These are phyloP conservation scores for Aschersonia sp. DNA, from an alignment of 2,329 filamentous ascomycete genomes.

Conservation along the genomic window DNA sequence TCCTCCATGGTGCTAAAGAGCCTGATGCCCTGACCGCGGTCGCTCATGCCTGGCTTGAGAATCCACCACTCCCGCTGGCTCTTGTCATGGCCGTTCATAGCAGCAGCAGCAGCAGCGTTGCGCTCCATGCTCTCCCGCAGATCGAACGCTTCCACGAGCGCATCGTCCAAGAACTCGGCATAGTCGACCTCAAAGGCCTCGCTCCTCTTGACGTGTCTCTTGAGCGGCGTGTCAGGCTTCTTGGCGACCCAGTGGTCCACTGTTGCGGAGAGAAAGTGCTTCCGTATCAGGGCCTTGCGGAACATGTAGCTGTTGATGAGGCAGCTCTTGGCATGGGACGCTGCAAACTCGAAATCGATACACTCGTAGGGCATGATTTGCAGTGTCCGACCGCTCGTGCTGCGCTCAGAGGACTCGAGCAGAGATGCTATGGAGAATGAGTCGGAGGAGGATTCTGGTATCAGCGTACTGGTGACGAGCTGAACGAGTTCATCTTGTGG, in stretches of 20 bases:
- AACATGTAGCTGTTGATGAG: conserved; percentile 87
- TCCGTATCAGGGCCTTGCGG: conserved; percentile 88
- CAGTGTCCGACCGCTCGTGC: conserved; percentile 19
- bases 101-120: conserved; percentile 33
- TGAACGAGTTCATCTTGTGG: conserved; percentile 20
- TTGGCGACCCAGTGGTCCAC: conserved; percentile 78
- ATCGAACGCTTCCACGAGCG: conserved; percentile 80
- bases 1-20: conserved; percentile 77
- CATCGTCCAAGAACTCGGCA: conserved; percentile 90
- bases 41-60: conserved; percentile 93
- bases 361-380: conserved; percentile 80
- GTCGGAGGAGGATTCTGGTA: no score
- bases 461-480: no score
- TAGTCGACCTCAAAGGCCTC: conserved; percentile 93
- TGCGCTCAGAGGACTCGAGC: not conserved
- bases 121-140: conserved; percentile 60
- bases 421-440: no score
- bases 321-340: conserved; percentile 43
- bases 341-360: conserved; percentile 68
- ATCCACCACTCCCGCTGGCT: conserved; percentile 79
- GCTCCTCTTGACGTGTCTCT: conserved; percentile 56
- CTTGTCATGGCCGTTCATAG: conserved; percentile 7
- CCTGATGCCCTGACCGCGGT: conserved; percentile 82
- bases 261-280: conserved; percentile 81
- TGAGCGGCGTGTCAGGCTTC: conserved; percentile 56